Base-by-base conservation (phyloP, 352 stramenopile species). In the Pythium biforme region DNA sequence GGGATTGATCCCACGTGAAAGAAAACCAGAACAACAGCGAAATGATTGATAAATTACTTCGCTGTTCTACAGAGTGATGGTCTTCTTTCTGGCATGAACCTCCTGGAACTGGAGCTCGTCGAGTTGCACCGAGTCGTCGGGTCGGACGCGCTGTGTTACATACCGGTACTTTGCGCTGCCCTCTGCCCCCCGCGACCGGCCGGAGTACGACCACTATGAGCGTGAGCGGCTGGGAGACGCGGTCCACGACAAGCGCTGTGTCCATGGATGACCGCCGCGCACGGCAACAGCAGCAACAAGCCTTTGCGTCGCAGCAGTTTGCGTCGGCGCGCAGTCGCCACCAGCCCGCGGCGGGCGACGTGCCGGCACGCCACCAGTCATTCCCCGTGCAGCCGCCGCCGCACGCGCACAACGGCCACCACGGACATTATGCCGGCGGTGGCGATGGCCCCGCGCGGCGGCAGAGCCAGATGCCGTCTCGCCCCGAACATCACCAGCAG, bases 221-320 rank as follows among this genome's bases (percentile, higher is more conserved):
- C 51, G 50, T 56, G 59, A 55, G 52, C 33, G 51, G 50, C 14
- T 66, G 59, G 59, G 59, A 66, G 51, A 66, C 59, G 40, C 49
- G 59, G n/a, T 66, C 59, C 20, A 37, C 46, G 31, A 26, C 59
- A n/a, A 66, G 59, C 41, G 34, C 48, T 40, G 39, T 65, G 33
- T 47, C 50, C 20, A 55, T 49, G 27, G 59, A 66, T 14, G 52
- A 68, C n/a, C 53, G 34, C 34, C 52, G 23, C 39, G 49, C 39
- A 20, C 53, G 37, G 52, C 51, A 40, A 8, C 43, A 25, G 39
- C 41, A 41, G n/a, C n/a, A n/a, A n/a, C n/a, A n/a, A n/a, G 22
- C 31, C 17, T 33, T 34, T 26, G 34, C 50, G 1, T 45, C 22
- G 25, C 49, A 46, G 29, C 40, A 46, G 40, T 43, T 43, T 7